Evolutionary conservation across 148 eudicot species (phyloP).

Genomic region (Silene uniflora): DNA sequence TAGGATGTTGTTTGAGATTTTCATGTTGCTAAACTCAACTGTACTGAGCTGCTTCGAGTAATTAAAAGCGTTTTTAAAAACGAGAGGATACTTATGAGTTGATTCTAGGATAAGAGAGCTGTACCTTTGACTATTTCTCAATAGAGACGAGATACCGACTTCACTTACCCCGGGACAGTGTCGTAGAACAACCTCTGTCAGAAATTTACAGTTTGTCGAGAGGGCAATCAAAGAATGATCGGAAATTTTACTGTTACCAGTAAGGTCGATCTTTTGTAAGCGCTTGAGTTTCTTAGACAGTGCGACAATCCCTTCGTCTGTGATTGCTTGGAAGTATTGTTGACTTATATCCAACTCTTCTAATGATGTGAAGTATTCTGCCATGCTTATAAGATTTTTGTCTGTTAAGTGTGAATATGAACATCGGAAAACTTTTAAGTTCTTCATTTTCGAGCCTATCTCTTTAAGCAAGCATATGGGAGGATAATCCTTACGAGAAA

Average conservation of each 20-base stretch:
- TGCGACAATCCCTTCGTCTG: conserved; percentile 12
- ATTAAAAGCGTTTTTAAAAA: conserved; percentile 1
- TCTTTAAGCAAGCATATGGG: neutral
- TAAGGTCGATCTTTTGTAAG: conserved; percentile 11
- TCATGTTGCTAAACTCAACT: conserved; percentile 16
- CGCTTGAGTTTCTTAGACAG: conserved; percentile 14
- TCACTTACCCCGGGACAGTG: conserved; percentile 18
- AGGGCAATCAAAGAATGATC: conserved; percentile 8
- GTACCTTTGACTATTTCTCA: conserved; percentile 10
- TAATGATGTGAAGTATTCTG: conserved; percentile 6
- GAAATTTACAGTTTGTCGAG: conserved; percentile 9
- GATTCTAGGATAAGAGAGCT: conserved; percentile 18
- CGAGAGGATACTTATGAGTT: conserved; percentile 11
- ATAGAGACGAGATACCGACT: conserved; percentile 3
- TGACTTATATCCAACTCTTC: conserved; percentile 16
- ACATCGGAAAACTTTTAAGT: conserved; percentile 12
- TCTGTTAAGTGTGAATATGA: conserved; percentile 13
- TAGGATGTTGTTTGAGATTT: conserved; percentile 14
- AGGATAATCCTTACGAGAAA: conserved; percentile 14
- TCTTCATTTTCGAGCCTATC: conserved; percentile 9
- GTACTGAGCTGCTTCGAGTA: conserved; percentile 12
- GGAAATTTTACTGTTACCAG: conserved; percentile 12
- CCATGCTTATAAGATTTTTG: conserved; percentile 10
- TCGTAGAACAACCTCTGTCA: conserved; percentile 11
- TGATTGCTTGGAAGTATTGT: conserved; percentile 10